Evolutionary conservation across 2,329 filamentous ascomycete genomes (phyloP).

Genomic region (Colletotrichum nymphaeae): DNA sequence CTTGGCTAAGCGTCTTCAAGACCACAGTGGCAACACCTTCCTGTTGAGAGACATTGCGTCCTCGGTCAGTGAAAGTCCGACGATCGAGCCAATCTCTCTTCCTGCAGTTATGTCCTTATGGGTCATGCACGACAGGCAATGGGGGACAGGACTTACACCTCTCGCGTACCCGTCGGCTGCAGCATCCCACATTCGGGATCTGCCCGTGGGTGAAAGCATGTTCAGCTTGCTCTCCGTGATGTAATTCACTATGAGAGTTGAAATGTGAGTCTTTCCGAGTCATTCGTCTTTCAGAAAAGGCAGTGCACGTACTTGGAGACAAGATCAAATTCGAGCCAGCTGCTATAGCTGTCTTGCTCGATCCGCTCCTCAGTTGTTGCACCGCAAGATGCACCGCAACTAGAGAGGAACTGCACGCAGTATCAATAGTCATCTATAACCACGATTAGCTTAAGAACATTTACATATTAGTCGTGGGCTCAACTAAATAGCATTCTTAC

Average conservation of each 20-base stretch:
- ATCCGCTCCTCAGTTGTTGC: slow-evolving; percentile 46
- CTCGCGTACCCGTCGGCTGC: slow-evolving; percentile 59
- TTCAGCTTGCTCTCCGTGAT: neutral
- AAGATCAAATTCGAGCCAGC: slow-evolving; percentile 41
- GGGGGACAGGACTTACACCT: neutral
- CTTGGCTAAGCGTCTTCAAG: slow-evolving; percentile 57
- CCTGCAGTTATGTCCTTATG: too few relatives aligned
- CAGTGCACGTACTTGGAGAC: neutral
- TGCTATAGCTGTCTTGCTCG: slow-evolving; percentile 43
- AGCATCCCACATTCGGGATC: slow-evolving; percentile 53
- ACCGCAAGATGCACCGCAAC: slow-evolving; percentile 53
- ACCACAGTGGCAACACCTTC: slow-evolving; percentile 61
- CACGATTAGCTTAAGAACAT: neutral
- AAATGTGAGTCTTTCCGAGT: too few relatives aligned
- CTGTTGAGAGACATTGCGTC: slow-evolving; percentile 48
- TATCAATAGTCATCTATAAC: slow-evolving; percentile 53
- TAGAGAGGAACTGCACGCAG: slow-evolving; percentile 56
- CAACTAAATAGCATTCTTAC: slow-evolving; percentile 29
- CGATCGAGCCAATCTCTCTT: too few relatives aligned
- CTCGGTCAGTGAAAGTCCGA: slow-evolving; percentile 40
- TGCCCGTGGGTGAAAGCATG: slow-evolving; percentile 50
- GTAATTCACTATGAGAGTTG: neutral
- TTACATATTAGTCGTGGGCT: too few relatives aligned
- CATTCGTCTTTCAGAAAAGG: too few relatives aligned
- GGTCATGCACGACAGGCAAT: too few relatives aligned